A percentile compares a stretch with the other conserved stretches of the same genome.
Evolutionary conservation across 1,284 basidiomycete species (phyloP).

Genomic region (Omphalotus olearius): DNA sequence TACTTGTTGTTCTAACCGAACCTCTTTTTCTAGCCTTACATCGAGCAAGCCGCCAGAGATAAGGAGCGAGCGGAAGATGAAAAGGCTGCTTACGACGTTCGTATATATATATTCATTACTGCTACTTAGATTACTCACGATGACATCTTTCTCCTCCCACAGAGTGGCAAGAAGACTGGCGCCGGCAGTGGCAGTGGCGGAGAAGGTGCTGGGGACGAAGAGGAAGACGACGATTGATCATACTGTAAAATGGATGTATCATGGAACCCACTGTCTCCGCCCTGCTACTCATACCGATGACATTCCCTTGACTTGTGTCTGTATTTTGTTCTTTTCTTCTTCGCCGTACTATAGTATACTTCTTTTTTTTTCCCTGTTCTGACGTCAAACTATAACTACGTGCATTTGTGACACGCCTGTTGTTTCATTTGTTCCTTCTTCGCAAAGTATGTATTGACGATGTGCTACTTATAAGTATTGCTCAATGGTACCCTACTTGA

Average conservation of each 20-base stretch:
- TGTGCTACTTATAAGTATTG: conserved; percentile 12
- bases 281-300: not conserved
- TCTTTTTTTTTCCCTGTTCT: conserved; percentile 4
- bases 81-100: conserved; percentile 71
- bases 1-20: conserved; percentile 2
- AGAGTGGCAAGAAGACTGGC: conserved; percentile 46
- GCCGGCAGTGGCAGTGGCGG: conserved; percentile 46
- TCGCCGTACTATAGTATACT: conserved; percentile 7
- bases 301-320: not conserved
- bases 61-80: conserved; percentile 82
- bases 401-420: not conserved
- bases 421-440: not conserved
- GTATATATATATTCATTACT: conserved; percentile 21
- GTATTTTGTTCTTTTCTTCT: not conserved
- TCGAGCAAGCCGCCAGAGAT: conserved; percentile 82
- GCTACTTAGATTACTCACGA: conserved; percentile 1
- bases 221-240: conserved; percentile 2
- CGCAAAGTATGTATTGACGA: conserved; percentile 10
- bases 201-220: conserved; percentile 6
- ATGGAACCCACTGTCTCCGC: not conserved
- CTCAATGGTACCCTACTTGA: conserved; percentile 12
- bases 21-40: conserved; percentile 75
- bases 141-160: conserved; percentile 6
- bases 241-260: not conserved
- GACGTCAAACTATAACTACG: not conserved